Conservation (phyloP, 2,329 filamentous ascomycete species). For the Akanthomyces muscarius region DNA sequence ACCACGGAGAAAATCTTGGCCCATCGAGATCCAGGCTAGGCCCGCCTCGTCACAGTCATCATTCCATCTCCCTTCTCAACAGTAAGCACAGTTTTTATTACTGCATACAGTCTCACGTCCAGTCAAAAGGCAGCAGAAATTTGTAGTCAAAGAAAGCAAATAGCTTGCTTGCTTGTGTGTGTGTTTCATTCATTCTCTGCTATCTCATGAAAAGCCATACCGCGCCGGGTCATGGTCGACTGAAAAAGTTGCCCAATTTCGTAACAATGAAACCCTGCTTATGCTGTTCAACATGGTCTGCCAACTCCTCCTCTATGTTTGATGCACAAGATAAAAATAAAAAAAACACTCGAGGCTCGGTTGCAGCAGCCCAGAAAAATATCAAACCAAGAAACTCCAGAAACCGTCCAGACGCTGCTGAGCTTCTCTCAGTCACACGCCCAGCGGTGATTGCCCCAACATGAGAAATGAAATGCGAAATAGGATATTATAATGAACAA, state of each 20-base stretch:
- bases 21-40: not conserved
- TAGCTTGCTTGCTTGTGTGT: not conserved
- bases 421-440: constrained; percentile 8
- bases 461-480: constrained; percentile 7
- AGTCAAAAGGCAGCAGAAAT: not conserved
- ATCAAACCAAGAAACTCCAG: constrained; percentile 10
- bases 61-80: constrained; percentile 6
- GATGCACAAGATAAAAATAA: not conserved
- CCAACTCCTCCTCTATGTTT: constrained; percentile 3
- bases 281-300: constrained; percentile 4
- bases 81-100: not conserved
- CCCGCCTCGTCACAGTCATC: constrained; percentile 5
- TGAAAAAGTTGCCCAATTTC: constrained; percentile 1
- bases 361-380: not conserved
- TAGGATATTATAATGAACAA: constrained; percentile 17
- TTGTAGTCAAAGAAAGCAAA: not conserved
- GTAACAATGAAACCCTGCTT: constrained; percentile 3
- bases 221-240: not conserved
- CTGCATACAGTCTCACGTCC: not conserved
- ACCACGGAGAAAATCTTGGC: not conserved
- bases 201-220: constrained; percentile 10
- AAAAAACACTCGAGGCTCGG: not conserved
- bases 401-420: not conserved
- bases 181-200: constrained; percentile 12
- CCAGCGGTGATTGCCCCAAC: not conserved